A percentile compares a stretch with the other conserved stretches of the same genome.
Evolutionary conservation across 1,284 basidiomycete species (phyloP).

Genomic region (Anthracocystis panici-leucophaei): DNA sequence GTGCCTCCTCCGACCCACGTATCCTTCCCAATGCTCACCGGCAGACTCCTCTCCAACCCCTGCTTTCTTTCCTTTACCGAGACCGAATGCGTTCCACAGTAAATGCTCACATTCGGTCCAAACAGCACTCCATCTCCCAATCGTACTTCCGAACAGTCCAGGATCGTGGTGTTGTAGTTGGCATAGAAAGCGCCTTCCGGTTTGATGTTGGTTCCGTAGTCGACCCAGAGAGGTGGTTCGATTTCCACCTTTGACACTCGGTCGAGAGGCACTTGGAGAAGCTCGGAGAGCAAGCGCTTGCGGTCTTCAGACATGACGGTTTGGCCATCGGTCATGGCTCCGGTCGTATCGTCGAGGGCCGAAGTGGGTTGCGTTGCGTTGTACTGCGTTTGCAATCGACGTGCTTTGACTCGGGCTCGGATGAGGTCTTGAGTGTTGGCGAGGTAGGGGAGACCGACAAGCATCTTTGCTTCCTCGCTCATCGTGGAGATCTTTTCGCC

Average conservation of each 20-base stretch:
- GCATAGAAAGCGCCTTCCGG: conserved; percentile 59
- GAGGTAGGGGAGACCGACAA: conserved; percentile 46
- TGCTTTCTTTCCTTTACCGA: conserved; percentile 52
- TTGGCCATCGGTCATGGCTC: conserved; percentile 22
- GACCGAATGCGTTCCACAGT: conserved; percentile 57
- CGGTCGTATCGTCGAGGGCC: conserved; percentile 21
- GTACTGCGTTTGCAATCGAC: conserved; percentile 42
- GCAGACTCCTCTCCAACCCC: conserved; percentile 55
- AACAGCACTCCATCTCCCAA: conserved; percentile 59
- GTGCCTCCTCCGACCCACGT: conserved; percentile 71
- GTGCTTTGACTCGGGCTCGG: conserved; percentile 35
- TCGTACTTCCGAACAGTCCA: conserved; percentile 56
- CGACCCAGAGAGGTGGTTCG: conserved; percentile 50
- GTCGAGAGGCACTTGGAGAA: conserved; percentile 20
- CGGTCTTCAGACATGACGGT: conserved; percentile 38
- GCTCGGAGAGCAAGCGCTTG: conserved; percentile 30
- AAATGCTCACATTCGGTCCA: conserved; percentile 60
- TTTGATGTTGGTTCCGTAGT: conserved; percentile 64
- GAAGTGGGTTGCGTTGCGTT: conserved; percentile 42
- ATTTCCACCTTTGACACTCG: conserved; percentile 26
- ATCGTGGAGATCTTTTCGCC: conserved; percentile 18
- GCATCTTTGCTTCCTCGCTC: conserved; percentile 45
- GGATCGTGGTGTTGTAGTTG: conserved; percentile 59
- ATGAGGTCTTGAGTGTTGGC: conserved; percentile 46
- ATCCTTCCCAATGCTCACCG: conserved; percentile 55